Evolutionary conservation across 73 alveolate genomes (phyloP).

Genomic region (Effrenium voratum): DNA sequence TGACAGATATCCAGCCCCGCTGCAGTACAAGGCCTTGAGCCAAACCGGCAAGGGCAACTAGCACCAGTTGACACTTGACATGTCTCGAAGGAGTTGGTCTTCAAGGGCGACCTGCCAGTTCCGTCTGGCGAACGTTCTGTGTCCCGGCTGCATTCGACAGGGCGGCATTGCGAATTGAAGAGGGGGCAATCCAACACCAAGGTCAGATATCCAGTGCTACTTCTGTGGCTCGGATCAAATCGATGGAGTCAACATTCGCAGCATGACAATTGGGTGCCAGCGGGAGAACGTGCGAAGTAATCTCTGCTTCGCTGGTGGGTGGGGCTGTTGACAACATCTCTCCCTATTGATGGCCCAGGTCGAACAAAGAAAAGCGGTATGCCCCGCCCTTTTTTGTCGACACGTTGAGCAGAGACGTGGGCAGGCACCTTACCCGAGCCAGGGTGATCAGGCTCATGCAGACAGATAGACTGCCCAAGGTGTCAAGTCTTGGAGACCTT

Average conservation of each 20-base stretch:
- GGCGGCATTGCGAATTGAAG: no score
- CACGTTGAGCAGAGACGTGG: slow-evolving; percentile 31
- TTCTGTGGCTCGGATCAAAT: neutral
- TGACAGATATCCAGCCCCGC: slow-evolving; percentile 54
- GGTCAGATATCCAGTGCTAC: neutral
- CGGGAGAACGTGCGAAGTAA: neutral
- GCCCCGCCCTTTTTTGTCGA: slow-evolving; percentile 83
- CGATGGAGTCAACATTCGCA: neutral
- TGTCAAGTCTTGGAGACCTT: slow-evolving; percentile 36
- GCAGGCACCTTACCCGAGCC: neutral
- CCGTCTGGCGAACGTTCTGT: slow-evolving; percentile 40
- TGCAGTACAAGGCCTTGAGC: slow-evolving; percentile 64
- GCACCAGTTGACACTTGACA: neutral
- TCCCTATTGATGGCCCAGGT: no score
- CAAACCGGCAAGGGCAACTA: no score
- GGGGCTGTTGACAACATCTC: no score
- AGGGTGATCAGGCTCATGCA: neutral
- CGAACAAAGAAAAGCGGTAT: neutral
- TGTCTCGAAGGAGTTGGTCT: slow-evolving; percentile 1
- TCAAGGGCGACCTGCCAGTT: slow-evolving; percentile 13
- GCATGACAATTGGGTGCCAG: neutral
- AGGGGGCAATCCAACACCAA: neutral
- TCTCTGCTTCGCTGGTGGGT: no score
- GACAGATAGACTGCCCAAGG: neutral
- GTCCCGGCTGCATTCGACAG: neutral